Evolutionary conservation across 2,329 filamentous ascomycete species (phyloP).

Genomic region (Venturia aucupariae): DNA sequence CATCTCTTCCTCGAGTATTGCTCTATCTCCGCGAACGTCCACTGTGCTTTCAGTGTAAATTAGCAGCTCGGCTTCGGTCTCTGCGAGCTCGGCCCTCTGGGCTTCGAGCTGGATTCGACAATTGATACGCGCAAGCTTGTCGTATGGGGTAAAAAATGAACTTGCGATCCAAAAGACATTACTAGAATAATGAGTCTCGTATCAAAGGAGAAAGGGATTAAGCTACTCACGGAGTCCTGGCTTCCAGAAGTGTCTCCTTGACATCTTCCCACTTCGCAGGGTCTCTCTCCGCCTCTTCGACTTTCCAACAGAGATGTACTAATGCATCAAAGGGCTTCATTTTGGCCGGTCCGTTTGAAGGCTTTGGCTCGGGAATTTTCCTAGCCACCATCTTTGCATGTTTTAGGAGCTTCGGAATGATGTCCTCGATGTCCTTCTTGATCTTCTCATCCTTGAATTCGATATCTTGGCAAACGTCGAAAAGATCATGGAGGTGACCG

Average conservation of each 20-base stretch:
- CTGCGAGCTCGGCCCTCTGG: background rate
- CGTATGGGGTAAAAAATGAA: background rate
- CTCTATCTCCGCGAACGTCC: background rate
- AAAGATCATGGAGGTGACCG: background rate
- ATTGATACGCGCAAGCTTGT: background rate
- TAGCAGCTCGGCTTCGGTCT: background rate
- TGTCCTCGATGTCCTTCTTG: background rate
- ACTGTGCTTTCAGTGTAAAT: background rate
- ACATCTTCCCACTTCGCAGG: background rate
- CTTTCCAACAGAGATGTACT: background rate
- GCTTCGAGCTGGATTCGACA: background rate
- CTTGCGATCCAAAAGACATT: background rate
- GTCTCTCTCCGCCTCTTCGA: background rate
- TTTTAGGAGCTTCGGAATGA: background rate
- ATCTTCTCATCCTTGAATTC: background rate
- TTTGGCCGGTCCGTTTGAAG: background rate
- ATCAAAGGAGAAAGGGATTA: background rate
- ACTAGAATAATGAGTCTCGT: background rate
- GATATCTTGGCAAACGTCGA: background rate
- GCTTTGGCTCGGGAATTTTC: background rate
- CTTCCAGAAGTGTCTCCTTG: background rate
- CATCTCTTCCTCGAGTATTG: background rate
- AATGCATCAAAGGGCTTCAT: background rate
- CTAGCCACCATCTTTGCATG: background rate
- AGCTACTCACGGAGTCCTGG: background rate